These are phyloP conservation scores for Pseudocercospora fuligena DNA, from an alignment of 2,329 filamentous ascomycete species.

Conservation along the genomic window DNA sequence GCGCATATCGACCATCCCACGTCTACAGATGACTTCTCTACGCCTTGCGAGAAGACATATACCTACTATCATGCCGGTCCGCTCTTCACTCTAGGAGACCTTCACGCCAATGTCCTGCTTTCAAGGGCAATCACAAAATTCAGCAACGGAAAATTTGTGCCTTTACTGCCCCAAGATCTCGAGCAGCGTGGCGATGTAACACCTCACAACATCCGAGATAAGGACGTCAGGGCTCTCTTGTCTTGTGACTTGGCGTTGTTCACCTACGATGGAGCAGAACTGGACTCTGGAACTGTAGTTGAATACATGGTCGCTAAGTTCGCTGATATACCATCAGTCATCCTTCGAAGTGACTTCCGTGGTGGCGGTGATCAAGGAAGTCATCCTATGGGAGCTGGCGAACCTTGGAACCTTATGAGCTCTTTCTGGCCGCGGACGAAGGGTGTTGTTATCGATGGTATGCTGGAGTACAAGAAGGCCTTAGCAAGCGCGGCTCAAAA, in stretches of 20 bases:
- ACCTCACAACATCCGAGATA: conserved; percentile 26
- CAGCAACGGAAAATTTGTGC: conserved; percentile 19
- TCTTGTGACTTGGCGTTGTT: conserved; percentile 23
- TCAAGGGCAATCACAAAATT: conserved; percentile 17
- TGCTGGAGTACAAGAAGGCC: conserved; percentile 24
- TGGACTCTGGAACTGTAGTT: conserved; percentile 27
- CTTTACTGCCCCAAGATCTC: conserved; percentile 24
- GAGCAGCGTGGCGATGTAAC: conserved; percentile 25
- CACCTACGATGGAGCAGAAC: conserved; percentile 26
- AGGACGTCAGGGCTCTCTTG: conserved; percentile 25
- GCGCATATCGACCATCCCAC: neutral
- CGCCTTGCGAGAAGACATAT: neutral
- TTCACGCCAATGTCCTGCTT: conserved; percentile 24
- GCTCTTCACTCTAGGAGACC: conserved; percentile 24
- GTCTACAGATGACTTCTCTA: neutral
- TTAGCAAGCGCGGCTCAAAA: neutral
- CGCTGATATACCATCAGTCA: conserved; percentile 25
- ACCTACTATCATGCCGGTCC: conserved; percentile 29
- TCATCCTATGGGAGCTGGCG: conserved; percentile 12
- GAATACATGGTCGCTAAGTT: conserved; percentile 28
- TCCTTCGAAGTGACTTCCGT: conserved; percentile 24
- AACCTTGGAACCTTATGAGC: conserved; percentile 28
- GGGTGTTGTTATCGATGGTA: conserved; percentile 24
- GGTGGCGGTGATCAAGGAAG: conserved; percentile 23
- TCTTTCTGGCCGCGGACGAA: conserved; percentile 24